Evolutionary conservation across 306 rosid species (phyloP).

Genomic region (Casuarina glauca): DNA sequence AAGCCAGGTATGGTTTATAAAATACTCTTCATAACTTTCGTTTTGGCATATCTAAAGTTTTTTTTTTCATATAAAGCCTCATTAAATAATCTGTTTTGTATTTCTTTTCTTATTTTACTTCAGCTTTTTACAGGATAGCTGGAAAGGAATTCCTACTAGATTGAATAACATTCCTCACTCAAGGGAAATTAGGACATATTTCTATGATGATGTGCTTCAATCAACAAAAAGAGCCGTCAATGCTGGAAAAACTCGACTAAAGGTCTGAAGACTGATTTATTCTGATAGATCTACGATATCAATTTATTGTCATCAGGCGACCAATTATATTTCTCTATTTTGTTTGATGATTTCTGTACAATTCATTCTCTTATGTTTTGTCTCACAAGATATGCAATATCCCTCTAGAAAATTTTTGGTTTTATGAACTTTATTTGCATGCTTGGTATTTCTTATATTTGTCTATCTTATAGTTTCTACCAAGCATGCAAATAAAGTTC

Average conservation of each 20-base stretch:
- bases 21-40: slow-evolving; percentile 1
- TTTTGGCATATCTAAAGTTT: background rate
- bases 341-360: background rate
- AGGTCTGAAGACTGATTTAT: slow-evolving; percentile 41
- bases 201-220: slow-evolving; percentile 77
- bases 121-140: slow-evolving; percentile 68
- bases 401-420: background rate
- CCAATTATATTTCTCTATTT: background rate
- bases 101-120: slow-evolving; percentile 41
- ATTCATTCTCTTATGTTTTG: background rate
- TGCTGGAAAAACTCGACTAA: slow-evolving; percentile 72
- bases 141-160: slow-evolving; percentile 97
- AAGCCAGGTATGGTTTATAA: slow-evolving; percentile 44
- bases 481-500: background rate
- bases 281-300: background rate
- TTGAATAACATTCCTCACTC: slow-evolving; percentile 95
- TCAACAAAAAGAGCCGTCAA: slow-evolving; percentile 72
- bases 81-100: slow-evolving; percentile 18
- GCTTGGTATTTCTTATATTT: background rate
- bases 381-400: background rate
- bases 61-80: slow-evolving; percentile 3
- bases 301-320: background rate
- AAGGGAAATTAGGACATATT: slow-evolving; percentile 83
- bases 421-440: background rate
- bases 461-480: background rate